Evolutionary conservation across 116 monocot genomes (phyloP).

Genomic region (Papilionanthe hybrid): DNA sequence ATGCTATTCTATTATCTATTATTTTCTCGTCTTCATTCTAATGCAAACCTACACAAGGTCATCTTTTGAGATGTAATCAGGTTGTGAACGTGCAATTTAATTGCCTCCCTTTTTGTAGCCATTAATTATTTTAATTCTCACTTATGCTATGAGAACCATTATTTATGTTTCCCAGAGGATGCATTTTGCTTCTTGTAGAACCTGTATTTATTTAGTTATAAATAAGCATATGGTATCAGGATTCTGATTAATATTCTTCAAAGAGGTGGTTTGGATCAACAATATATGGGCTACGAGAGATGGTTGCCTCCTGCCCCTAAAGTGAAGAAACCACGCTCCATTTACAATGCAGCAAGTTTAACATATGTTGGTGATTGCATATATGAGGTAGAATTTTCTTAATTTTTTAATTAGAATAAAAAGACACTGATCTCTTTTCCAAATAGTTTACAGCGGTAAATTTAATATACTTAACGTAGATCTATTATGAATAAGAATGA

Average conservation of each 20-base stretch:
- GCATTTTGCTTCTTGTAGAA: background rate
- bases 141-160: background rate
- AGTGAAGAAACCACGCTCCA: conserved; percentile 87
- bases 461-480: background rate
- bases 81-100: background rate
- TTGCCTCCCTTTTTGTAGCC: background rate
- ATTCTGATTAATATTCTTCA: conserved; percentile 1
- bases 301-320: conserved; percentile 88
- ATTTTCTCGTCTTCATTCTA: background rate
- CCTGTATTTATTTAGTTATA: conserved; percentile 1
- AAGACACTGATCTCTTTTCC: background rate
- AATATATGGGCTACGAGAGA: conserved; percentile 65
- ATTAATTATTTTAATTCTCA: background rate
- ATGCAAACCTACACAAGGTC: background rate
- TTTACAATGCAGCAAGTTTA: conserved; percentile 82
- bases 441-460: background rate
- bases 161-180: background rate
- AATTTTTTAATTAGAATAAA: background rate
- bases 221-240: background rate
- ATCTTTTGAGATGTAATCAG: background rate
- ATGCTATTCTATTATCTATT: background rate
- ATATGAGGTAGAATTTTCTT: conserved; percentile 64
- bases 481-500: background rate
- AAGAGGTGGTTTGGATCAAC: conserved; percentile 38
- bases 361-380: conserved; percentile 96